These are phyloP conservation scores for Ceratobasidium papillatum DNA, from an alignment of 1,284 basidiomycete species.

Conservation along the genomic window DNA sequence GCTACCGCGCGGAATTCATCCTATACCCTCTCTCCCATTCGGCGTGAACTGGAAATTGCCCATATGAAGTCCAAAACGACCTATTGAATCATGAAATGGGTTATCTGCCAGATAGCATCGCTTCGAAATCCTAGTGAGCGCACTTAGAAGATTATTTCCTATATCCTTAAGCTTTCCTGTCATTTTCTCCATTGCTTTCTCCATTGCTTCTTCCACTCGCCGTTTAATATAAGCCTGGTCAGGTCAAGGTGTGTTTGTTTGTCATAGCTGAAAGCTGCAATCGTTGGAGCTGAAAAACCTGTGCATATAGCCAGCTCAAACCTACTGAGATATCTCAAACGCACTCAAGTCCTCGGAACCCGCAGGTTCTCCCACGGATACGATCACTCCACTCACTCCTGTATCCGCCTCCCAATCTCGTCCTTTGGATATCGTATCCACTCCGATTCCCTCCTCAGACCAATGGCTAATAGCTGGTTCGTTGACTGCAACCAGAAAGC, in stretches of 20 bases:
- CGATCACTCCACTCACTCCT: background rate
- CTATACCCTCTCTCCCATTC: too few species aligned
- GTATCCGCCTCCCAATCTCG: background rate
- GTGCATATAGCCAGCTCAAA: slow-evolving; percentile 7
- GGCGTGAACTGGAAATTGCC: too few species aligned
- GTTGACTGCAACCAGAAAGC: background rate
- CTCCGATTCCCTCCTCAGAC: background rate
- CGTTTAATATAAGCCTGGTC: slow-evolving; percentile 31
- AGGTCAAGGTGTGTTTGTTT: slow-evolving; percentile 24
- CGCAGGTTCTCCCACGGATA: slow-evolving; percentile 11
- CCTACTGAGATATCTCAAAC: slow-evolving; percentile 26
- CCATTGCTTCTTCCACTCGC: too few species aligned
- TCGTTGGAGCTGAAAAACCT: background rate
- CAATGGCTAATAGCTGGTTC: slow-evolving; percentile 3
- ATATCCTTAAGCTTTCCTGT: too few species aligned
- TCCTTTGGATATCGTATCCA: background rate
- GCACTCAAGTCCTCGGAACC: slow-evolving; percentile 23
- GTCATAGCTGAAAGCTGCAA: background rate
- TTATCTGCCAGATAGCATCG: too few species aligned
- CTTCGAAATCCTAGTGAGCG: too few species aligned
- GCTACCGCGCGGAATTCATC: too few species aligned
- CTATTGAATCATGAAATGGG: too few species aligned
- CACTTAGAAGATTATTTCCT: too few species aligned
- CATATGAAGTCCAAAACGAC: too few species aligned
- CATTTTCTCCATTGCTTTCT: too few species aligned